Conservation (phyloP, 768 basidiomycete species). For the Calocybe gangraenosa region DNA sequence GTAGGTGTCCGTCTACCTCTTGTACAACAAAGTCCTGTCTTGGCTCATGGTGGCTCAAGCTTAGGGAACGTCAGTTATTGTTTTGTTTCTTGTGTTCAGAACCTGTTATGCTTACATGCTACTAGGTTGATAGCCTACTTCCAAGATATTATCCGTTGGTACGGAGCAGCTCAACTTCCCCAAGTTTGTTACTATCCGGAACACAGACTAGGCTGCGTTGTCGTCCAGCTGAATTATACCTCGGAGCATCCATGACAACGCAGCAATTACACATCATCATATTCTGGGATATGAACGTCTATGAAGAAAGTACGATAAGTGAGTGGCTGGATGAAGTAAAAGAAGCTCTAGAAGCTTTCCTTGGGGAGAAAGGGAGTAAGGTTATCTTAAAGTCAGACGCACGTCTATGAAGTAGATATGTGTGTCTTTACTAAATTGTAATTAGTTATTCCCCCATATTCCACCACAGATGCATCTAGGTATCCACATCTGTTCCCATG, state of each 20-base stretch:
- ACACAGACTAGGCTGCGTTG: constrained; percentile 28
- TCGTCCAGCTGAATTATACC: constrained; percentile 44
- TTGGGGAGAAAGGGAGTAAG: constrained; percentile 8
- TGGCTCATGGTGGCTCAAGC: constrained; percentile 16
- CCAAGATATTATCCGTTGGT: constrained; percentile 33
- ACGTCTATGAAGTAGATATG: background rate
- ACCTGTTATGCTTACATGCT: constrained; percentile 1
- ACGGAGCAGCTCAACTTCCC: constrained; percentile 2
- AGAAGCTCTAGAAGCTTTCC: constrained; percentile 28
- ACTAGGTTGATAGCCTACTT: constrained; percentile 28
- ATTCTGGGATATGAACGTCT: constrained; percentile 44
- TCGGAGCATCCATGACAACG: constrained; percentile 33
- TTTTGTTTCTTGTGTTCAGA: background rate
- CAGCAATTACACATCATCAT: constrained; percentile 28
- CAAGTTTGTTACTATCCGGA: constrained; percentile 17
- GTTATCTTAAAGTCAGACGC: background rate
- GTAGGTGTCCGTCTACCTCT: constrained; percentile 7
- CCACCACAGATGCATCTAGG: constrained; percentile 71
- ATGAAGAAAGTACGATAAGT: constrained; percentile 30
- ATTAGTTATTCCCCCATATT: constrained; percentile 36
- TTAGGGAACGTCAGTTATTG: constrained; percentile 32
- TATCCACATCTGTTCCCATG: constrained; percentile 64
- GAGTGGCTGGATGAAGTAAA: constrained; percentile 49
- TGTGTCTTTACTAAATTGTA: background rate
- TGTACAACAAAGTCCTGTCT: constrained; percentile 12